Evolutionary conservation across 2,329 filamentous ascomycete species (phyloP).

Genomic region (Nakataea oryzae): DNA sequence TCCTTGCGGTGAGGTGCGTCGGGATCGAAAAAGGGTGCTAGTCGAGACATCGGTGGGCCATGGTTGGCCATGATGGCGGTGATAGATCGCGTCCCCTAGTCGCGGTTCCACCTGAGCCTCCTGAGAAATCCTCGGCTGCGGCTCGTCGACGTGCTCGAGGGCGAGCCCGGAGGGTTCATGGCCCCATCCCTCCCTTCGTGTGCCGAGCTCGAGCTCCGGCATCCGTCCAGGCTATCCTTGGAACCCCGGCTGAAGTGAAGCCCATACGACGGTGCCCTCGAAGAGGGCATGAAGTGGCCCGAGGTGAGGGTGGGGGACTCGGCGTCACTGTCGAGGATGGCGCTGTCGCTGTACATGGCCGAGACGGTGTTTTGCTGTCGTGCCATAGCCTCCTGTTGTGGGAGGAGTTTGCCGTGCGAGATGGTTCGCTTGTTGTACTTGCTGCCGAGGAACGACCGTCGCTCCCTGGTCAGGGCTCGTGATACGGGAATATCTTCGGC

Average conservation of each 20-base stretch:
- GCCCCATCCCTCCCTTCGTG: background rate
- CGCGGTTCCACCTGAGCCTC: conserved; percentile 6
- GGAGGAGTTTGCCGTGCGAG: conserved; percentile 32
- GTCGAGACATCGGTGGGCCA: background rate
- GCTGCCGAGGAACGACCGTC: conserved; percentile 33
- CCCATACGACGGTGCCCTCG: conserved; percentile 7
- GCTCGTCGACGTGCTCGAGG: background rate
- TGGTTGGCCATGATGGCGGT: background rate
- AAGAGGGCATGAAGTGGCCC: conserved; percentile 9
- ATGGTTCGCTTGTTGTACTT: conserved; percentile 32
- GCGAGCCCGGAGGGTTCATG: background rate
- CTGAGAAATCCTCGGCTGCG: conserved; percentile 7
- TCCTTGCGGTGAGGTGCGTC: background rate
- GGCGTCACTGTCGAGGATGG: conserved; percentile 11
- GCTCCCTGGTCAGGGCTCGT: conserved; percentile 29
- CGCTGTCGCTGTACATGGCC: conserved; percentile 16
- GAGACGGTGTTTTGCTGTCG: background rate
- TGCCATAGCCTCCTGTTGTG: conserved; percentile 9
- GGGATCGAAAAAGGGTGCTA: background rate
- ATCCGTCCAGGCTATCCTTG: conserved; percentile 26
- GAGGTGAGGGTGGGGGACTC: conserved; percentile 7
- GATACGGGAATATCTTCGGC: conserved; percentile 39
- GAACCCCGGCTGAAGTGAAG: conserved; percentile 10
- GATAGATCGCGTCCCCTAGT: background rate
- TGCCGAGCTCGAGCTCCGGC: conserved; percentile 8